A percentile compares a stretch with the other conserved stretches of the same genome.
Conservation (phyloP, 371 early-diverging fungal species). For the Mortierella sp. region DNA sequence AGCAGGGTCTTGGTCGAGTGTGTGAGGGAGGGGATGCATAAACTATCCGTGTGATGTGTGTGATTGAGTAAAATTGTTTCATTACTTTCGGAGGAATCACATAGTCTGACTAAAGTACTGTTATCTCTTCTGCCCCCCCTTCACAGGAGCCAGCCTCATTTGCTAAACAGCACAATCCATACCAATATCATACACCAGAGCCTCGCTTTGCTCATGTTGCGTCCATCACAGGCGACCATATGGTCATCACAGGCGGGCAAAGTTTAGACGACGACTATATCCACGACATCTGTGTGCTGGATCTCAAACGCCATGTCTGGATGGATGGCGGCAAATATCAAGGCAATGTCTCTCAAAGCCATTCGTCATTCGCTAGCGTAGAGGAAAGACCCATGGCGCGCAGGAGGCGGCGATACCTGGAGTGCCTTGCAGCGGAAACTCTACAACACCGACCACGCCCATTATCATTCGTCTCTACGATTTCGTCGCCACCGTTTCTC, state of each 20-base stretch:
- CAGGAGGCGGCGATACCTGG: conserved; percentile 42
- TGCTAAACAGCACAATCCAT: conserved; percentile 17
- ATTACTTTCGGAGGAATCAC: neutral
- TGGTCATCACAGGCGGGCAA: conserved; percentile 79
- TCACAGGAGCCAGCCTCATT: neutral
- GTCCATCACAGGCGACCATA: conserved; percentile 63
- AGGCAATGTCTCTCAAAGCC: conserved; percentile 15
- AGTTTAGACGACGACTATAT: conserved; percentile 72
- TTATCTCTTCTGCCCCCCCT: neutral
- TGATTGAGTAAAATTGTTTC: neutral
- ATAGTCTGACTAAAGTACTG: neutral
- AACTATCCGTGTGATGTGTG: neutral
- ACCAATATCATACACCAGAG: conserved; percentile 59
- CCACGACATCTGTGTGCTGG: conserved; percentile 75
- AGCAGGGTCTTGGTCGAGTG: neutral
- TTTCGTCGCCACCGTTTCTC: neutral
- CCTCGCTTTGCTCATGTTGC: conserved; percentile 78
- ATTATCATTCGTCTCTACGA: neutral
- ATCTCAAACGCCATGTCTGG: conserved; percentile 70
- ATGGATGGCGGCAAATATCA: conserved; percentile 39
- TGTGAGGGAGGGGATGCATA: neutral
- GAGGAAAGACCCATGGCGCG: conserved; percentile 44
- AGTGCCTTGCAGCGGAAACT: conserved; percentile 25
- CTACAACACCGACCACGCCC: neutral
- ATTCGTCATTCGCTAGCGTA: conserved; percentile 18